These are phyloP conservation scores for Botryotinia globosa DNA, from an alignment of 2,329 filamentous ascomycete genomes.

Conservation along the genomic window DNA sequence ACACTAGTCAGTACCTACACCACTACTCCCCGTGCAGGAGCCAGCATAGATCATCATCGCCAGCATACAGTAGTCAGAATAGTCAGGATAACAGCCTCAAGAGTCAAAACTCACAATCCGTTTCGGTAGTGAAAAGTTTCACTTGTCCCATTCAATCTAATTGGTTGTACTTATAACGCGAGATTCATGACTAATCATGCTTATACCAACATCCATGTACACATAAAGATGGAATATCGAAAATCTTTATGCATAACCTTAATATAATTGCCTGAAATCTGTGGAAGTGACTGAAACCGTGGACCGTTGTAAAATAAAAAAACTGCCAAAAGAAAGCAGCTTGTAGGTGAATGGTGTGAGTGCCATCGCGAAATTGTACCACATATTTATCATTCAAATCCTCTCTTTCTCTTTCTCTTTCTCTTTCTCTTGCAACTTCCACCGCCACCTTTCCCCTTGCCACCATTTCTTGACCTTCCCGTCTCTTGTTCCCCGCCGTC, in stretches of 20 bases:
- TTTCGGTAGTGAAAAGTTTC: too few species aligned
- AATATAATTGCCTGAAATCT: conserved; percentile 7
- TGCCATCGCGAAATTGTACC: conserved; percentile 9
- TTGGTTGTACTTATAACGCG: too few species aligned
- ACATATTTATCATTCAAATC: neutral
- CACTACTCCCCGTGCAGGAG: too few species aligned
- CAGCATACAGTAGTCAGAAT: too few species aligned
- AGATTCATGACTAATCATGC: neutral
- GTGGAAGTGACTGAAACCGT: neutral
- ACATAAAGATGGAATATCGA: neutral
- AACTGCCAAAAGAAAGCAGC: conserved; percentile 6
- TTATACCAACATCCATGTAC: too few species aligned
- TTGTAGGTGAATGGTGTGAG: neutral
- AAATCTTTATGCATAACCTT: conserved; percentile 15
- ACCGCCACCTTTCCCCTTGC: neutral
- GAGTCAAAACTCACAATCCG: too few species aligned
- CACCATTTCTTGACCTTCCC: neutral
- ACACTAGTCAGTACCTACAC: too few species aligned
- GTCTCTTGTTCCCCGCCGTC: neutral
- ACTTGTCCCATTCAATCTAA: too few species aligned
- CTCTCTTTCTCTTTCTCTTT: neutral
- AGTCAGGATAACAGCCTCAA: too few species aligned
- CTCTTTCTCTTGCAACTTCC: neutral
- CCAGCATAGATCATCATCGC: too few species aligned
- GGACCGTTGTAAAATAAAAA: conserved; percentile 13